Percentiles rank a stretch among this genome's conserved stretches.
These are phyloP conservation scores for Eucalyptus melliodora DNA, from an alignment of 345 rosid species.

Conservation along the genomic window DNA sequence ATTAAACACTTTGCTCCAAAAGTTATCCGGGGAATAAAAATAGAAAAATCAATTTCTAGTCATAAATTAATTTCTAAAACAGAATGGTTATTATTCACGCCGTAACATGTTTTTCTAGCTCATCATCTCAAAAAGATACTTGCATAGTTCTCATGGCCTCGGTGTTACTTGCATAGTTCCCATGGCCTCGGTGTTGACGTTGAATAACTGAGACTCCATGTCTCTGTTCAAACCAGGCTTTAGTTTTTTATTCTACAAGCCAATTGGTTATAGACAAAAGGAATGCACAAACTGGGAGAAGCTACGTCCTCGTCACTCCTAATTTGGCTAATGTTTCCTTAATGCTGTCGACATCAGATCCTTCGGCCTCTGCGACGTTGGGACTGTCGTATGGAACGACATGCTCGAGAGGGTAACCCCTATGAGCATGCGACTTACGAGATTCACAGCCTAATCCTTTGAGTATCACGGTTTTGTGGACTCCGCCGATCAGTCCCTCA, in stretches of 20 bases:
- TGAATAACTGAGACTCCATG: background rate
- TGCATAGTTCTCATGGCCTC: background rate
- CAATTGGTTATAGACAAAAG: background rate
- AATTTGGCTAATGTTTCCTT: background rate
- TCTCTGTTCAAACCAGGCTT: background rate
- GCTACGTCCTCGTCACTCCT: background rate
- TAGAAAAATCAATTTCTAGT: no score
- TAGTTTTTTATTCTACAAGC: background rate
- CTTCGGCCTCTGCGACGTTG: constrained; percentile 16
- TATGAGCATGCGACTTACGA: constrained; percentile 38
- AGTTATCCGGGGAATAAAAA: fast-evolving
- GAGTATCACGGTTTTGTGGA: constrained; percentile 64
- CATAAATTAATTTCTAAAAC: fast-evolving
- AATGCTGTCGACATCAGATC: background rate
- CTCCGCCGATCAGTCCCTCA: constrained; percentile 84
- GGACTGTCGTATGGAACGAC: constrained; percentile 65
- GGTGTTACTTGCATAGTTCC: background rate
- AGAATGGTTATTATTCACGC: fast-evolving
- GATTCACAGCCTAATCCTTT: constrained; percentile 50
- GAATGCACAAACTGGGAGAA: background rate
- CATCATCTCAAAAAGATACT: background rate
- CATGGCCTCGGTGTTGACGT: background rate
- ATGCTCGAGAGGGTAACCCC: constrained; percentile 73
- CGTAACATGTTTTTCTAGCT: background rate
- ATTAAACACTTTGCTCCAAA: no score